These are phyloP conservation scores for Pseudonitzschia multistriata DNA, from an alignment of 108 stramenopile species.

Conservation along the genomic window DNA sequence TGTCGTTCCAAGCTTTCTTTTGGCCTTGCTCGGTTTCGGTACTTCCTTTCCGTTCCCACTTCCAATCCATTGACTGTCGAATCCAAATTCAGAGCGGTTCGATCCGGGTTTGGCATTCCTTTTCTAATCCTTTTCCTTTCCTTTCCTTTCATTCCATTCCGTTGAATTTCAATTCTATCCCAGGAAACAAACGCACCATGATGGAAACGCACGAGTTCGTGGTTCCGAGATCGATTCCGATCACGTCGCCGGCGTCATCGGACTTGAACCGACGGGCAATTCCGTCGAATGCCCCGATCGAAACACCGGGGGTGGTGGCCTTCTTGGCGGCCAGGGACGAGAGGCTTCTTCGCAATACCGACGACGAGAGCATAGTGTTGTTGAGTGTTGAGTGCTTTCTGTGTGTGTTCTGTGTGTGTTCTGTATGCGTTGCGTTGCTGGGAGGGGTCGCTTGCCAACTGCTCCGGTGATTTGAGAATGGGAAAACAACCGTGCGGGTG, in stretches of 20 bases:
- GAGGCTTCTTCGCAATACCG: constrained; percentile 8
- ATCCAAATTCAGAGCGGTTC: too few species aligned
- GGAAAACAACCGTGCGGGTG: background rate
- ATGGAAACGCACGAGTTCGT: constrained; percentile 99
- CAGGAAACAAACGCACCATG: constrained; percentile 79
- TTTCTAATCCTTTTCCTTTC: background rate
- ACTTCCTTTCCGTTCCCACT: background rate
- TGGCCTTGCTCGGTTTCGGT: too few species aligned
- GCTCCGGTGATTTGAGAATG: too few species aligned
- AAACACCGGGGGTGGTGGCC: background rate
- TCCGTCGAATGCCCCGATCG: background rate
- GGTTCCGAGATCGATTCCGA: constrained; percentile 99
- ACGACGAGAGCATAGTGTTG: constrained; percentile 7
- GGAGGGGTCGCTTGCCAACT: too few species aligned
- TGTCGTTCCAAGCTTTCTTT: too few species aligned
- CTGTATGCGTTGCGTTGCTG: background rate
- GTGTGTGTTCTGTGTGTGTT: background rate
- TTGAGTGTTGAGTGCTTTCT: background rate
- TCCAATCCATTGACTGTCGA: too few species aligned
- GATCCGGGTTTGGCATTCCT: background rate
- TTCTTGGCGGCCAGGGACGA: constrained; percentile 1
- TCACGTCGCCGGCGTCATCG: constrained; percentile 90
- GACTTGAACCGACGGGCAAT: constrained; percentile 50
- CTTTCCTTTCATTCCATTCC: background rate
- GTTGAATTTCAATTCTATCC: background rate